These are phyloP conservation scores for Trichoderma koningiopsis DNA, from an alignment of 2,329 filamentous ascomycete species.

Conservation along the genomic window DNA sequence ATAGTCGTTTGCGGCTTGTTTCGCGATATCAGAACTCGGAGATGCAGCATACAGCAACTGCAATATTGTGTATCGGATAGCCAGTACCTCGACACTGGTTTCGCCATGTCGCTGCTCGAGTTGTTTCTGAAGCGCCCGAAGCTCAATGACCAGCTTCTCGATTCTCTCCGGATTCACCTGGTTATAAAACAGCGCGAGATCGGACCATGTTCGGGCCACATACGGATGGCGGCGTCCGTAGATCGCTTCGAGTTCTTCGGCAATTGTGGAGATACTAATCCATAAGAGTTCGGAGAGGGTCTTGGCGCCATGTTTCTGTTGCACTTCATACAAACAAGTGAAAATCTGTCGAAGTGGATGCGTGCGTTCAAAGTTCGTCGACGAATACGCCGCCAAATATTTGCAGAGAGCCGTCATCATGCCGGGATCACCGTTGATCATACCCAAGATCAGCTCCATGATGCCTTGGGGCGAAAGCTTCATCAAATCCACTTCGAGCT, in stretches of 20 bases:
- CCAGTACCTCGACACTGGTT: constrained; percentile 41
- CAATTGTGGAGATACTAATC: constrained; percentile 45
- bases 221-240: constrained; percentile 48
- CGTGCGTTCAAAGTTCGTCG: constrained; percentile 47
- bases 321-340: constrained; percentile 47
- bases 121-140: constrained; percentile 41
- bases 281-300: constrained; percentile 49
- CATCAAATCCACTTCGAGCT: constrained; percentile 47
- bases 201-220: constrained; percentile 47
- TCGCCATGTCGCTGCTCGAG: constrained; percentile 41
- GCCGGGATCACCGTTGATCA: constrained; percentile 48
- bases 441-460: constrained; percentile 46
- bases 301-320: constrained; percentile 47
- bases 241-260: constrained; percentile 49
- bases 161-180: constrained; percentile 42
- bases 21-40: constrained; percentile 41
- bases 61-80: constrained; percentile 45
- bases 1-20: constrained; percentile 42
- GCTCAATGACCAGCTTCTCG: constrained; percentile 43
- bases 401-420: constrained; percentile 51
- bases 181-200: constrained; percentile 45
- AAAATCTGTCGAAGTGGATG: constrained; percentile 49
- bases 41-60: constrained; percentile 43
- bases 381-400: constrained; percentile 48
- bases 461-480: constrained; percentile 48